phyloP scores from a whole-genome alignment of 2,329 filamentous ascomycete species.

The Westerdykella ornata region DNA sequence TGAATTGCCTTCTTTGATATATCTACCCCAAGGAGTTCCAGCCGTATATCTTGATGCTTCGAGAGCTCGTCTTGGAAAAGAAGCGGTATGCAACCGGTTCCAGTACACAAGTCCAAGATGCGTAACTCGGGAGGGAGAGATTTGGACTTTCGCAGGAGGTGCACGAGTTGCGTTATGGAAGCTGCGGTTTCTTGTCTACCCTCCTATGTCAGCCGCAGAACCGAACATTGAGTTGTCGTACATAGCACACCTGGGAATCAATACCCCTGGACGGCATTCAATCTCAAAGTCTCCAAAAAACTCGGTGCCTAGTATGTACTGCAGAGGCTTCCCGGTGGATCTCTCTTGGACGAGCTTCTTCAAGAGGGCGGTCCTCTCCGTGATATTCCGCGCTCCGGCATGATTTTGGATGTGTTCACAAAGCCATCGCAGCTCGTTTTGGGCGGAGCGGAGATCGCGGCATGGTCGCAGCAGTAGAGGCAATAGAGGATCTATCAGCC shows the following conservation, averaged over 20 bases:
- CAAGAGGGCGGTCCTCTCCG: conserved; percentile 21
- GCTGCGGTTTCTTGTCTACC: conserved; percentile 44
- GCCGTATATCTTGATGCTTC: conserved; percentile 16
- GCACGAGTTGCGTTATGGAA: conserved; percentile 28
- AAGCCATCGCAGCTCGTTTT: conserved; percentile 68
- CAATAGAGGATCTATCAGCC: conserved; percentile 50
- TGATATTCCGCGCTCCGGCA: neutral
- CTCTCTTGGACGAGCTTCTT: conserved; percentile 38
- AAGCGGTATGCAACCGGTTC: conserved; percentile 83
- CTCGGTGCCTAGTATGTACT: conserved; percentile 83
- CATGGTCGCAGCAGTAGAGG: conserved; percentile 58
- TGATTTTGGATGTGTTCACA: conserved; percentile 46
- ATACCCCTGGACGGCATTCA: conserved; percentile 64
- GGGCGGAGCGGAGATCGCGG: conserved; percentile 56
- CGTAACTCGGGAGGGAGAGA: conserved; percentile 41
- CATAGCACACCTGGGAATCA: conserved; percentile 65
- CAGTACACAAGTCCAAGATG: conserved; percentile 82
- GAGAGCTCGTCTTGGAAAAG: conserved; percentile 60
- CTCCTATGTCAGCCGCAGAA: neutral
- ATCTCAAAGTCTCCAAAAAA: conserved; percentile 86
- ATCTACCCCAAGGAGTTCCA: conserved; percentile 65
- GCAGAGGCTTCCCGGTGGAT: conserved; percentile 65
- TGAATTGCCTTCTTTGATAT: conserved; percentile 59
- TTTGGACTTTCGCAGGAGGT: conserved; percentile 19
- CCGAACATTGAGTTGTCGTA: too few relatives aligned